phyloP scores from a whole-genome alignment of 768 basidiomycete species.

The Kwoniella bestiolae region DNA sequence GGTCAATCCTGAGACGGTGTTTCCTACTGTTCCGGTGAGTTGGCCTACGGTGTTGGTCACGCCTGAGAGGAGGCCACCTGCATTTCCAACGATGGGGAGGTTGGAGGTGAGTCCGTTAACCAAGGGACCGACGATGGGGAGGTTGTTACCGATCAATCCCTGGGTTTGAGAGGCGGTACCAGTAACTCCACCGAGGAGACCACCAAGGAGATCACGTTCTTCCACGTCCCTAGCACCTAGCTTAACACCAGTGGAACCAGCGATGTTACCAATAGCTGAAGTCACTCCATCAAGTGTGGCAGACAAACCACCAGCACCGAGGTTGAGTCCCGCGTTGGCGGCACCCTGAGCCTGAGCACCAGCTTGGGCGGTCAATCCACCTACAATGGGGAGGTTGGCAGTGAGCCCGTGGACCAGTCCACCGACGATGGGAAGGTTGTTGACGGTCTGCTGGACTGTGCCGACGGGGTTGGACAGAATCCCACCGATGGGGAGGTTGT shows the following conservation, averaged over 20 bases:
- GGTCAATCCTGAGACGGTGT: conserved; percentile 15
- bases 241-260: conserved; percentile 6
- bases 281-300: conserved; percentile 10
- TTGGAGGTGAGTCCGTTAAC: conserved; percentile 19
- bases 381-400: conserved; percentile 17
- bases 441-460: conserved; percentile 10
- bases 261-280: conserved; percentile 1
- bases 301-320: conserved; percentile 9
- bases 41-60: conserved; percentile 4
- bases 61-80: conserved; percentile 2
- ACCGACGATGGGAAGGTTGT: conserved; percentile 18
- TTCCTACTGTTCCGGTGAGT: conserved; percentile 10
- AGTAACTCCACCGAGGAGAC: conserved; percentile 12
- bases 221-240: not conserved
- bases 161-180: not conserved
- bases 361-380: conserved; percentile 1
- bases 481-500: conserved; percentile 13
- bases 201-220: conserved; percentile 5
- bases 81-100: conserved; percentile 6
- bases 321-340: conserved; percentile 10
- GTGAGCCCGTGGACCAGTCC: conserved; percentile 14
- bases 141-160: conserved; percentile 12
- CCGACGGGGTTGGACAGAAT: conserved; percentile 22
- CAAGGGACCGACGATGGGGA: conserved; percentile 14
- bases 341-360: conserved; percentile 9